A percentile compares a stretch with the other conserved stretches of the same genome.
phyloP scores from a whole-genome alignment of 805 yeast species.

The Suhomyces pyralidae region DNA sequence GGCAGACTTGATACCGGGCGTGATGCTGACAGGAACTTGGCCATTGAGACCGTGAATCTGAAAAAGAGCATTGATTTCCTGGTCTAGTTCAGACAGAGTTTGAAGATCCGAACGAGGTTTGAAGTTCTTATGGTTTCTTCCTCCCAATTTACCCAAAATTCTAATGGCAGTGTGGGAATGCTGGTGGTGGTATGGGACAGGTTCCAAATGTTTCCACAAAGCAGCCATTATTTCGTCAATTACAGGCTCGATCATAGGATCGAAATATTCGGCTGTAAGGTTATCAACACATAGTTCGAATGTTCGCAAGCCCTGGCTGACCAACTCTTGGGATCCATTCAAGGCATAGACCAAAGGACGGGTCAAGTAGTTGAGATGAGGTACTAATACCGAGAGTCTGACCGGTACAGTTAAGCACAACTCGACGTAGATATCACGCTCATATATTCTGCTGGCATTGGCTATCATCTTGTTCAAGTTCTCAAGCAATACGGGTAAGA shows the following conservation, averaged over 20 bases:
- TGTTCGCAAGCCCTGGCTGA: constrained; percentile 91
- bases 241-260: constrained; percentile 95
- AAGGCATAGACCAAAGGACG: constrained; percentile 88
- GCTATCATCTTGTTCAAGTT: constrained; percentile 79
- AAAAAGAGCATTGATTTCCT: constrained; percentile 67
- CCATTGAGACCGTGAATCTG: constrained; percentile 63
- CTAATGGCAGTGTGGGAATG: constrained; percentile 93
- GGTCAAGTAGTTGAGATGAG: constrained; percentile 84
- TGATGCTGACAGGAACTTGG: constrained; percentile 66
- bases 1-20: constrained; percentile 82
- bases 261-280: constrained; percentile 92
- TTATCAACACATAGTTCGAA: constrained; percentile 95
- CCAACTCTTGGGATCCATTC: constrained; percentile 86
- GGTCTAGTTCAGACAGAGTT: constrained; percentile 54
- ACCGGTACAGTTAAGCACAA: constrained; percentile 95
- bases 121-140: constrained; percentile 85
- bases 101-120: constrained; percentile 69
- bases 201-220: constrained; percentile 84
- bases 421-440: constrained; percentile 91
- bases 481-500: constrained; percentile 81
- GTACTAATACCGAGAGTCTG: constrained; percentile 86
- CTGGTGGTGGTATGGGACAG: constrained; percentile 91
- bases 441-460: constrained; percentile 83
- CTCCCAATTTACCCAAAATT: constrained; percentile 92
- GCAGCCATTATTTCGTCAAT: constrained; percentile 93